phyloP scores from a whole-genome alignment of 768 basidiomycete genomes.

The Calocybe cyanea region DNA sequence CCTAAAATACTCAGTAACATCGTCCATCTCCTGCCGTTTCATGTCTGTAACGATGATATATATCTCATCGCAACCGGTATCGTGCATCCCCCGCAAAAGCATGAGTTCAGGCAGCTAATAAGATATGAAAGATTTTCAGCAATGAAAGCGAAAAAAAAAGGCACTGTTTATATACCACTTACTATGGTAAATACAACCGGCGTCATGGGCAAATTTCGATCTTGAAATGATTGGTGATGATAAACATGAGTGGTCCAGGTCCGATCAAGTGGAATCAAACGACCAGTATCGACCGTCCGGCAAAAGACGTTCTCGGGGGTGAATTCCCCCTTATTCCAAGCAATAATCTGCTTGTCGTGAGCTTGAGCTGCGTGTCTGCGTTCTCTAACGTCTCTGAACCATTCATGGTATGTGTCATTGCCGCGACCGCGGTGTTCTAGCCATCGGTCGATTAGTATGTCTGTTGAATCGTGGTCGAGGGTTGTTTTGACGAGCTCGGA shows the following conservation, averaged over 20 bases:
- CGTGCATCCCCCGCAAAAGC: slow-evolving; percentile 79
- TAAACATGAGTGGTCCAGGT: slow-evolving; percentile 82
- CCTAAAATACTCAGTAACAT: slow-evolving; percentile 75
- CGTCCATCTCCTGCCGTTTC: slow-evolving; percentile 78
- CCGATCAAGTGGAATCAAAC: slow-evolving; percentile 75
- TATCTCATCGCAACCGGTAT: slow-evolving; percentile 73
- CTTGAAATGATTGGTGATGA: slow-evolving; percentile 72
- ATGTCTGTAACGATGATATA: slow-evolving; percentile 78
- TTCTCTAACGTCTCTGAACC: slow-evolving; percentile 70
- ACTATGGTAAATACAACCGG: slow-evolving; percentile 82
- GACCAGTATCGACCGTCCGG: slow-evolving; percentile 73
- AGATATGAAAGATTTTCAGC: slow-evolving; percentile 9
- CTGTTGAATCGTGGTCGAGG: slow-evolving; percentile 70
- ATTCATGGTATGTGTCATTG: slow-evolving; percentile 71
- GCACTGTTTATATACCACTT: slow-evolving; percentile 21
- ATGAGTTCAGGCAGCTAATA: slow-evolving; percentile 71
- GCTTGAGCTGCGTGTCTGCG: slow-evolving; percentile 48
- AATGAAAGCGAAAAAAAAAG: slow-evolving; percentile 5
- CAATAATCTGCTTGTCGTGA: slow-evolving; percentile 43
- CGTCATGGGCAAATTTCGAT: slow-evolving; percentile 71
- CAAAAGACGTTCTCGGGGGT: slow-evolving; percentile 78
- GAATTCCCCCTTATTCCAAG: slow-evolving; percentile 72
- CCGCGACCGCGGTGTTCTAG: slow-evolving; percentile 61
- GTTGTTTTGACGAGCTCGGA: slow-evolving; percentile 78
- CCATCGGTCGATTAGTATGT: slow-evolving; percentile 82